Conservation (phyloP, 1,284 basidiomycete species). For the Ustilago trichophora region DNA sequence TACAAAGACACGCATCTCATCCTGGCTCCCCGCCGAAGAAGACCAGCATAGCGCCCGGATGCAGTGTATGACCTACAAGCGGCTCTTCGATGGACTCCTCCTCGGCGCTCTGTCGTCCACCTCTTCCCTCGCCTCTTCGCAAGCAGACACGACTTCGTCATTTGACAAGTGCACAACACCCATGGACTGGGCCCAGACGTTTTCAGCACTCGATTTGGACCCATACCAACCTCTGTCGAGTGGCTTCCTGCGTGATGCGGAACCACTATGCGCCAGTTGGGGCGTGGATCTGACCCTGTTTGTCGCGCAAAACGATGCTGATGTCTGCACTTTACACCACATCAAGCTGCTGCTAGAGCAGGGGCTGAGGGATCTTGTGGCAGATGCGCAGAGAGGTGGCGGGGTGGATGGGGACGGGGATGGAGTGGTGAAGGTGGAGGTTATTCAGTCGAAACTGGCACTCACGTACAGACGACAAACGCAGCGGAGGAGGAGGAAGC, state of each 20-base stretch:
- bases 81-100: conserved; percentile 49
- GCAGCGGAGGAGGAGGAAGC: conserved; percentile 1
- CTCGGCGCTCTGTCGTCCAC: conserved; percentile 29
- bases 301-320: conserved; percentile 5
- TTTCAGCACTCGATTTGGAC: conserved; percentile 27
- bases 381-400: conserved; percentile 8
- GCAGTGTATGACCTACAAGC: conserved; percentile 63
- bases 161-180: conserved; percentile 39
- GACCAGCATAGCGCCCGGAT: conserved; percentile 52
- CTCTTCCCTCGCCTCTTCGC: too few species aligned
- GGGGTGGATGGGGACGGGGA: not conserved
- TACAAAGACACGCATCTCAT: conserved; percentile 56
- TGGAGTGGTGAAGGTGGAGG: not conserved
- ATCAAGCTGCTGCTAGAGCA: conserved; percentile 26
- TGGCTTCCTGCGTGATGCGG: conserved; percentile 38
- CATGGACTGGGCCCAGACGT: conserved; percentile 26
- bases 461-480: conserved; percentile 29
- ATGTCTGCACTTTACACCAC: conserved; percentile 36
- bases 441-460: conserved; percentile 17
- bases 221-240: conserved; percentile 23
- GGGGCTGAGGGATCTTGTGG: conserved; percentile 14
- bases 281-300: conserved; percentile 14
- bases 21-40: conserved; percentile 32
- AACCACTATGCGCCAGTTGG: conserved; percentile 35
- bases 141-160: not conserved